A percentile compares a stretch with the other conserved stretches of the same genome.
These are phyloP conservation scores for Theobroma cacao DNA, from an alignment of 345 rosid species.

Conservation along the genomic window DNA sequence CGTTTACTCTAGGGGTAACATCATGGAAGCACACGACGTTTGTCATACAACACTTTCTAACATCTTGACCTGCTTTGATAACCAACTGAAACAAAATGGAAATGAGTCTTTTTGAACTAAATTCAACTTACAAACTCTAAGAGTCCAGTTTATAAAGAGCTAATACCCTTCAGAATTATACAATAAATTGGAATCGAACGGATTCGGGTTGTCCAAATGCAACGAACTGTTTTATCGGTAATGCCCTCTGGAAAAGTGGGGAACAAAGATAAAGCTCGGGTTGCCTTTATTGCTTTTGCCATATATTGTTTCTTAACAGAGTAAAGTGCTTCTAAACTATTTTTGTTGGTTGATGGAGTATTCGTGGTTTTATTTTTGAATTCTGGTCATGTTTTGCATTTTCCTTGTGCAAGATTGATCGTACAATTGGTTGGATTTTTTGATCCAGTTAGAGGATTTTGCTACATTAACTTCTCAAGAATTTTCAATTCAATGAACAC, in stretches of 20 bases:
- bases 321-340: neutral
- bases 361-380: neutral
- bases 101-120: too few relatives aligned
- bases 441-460: neutral
- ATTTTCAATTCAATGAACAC: neutral
- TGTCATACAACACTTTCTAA: too few relatives aligned
- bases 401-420: neutral
- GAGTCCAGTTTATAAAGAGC: too few relatives aligned
- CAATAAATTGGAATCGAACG: neutral
- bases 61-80: too few relatives aligned
- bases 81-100: too few relatives aligned
- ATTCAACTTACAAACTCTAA: neutral
- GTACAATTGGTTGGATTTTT: neutral
- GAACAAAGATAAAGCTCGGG: neutral
- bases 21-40: too few relatives aligned
- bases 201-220: neutral
- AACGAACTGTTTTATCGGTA: slow-evolving; percentile 3
- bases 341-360: neutral
- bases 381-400: neutral
- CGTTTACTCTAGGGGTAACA: too few relatives aligned
- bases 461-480: neutral
- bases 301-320: neutral
- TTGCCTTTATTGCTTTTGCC: neutral
- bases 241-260: neutral
- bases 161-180: too few relatives aligned